Percentiles rank a stretch among this genome's conserved stretches.
These are phyloP conservation scores for Acanthochlamys bracteata DNA, from an alignment of 106 monocot species.

Conservation along the genomic window DNA sequence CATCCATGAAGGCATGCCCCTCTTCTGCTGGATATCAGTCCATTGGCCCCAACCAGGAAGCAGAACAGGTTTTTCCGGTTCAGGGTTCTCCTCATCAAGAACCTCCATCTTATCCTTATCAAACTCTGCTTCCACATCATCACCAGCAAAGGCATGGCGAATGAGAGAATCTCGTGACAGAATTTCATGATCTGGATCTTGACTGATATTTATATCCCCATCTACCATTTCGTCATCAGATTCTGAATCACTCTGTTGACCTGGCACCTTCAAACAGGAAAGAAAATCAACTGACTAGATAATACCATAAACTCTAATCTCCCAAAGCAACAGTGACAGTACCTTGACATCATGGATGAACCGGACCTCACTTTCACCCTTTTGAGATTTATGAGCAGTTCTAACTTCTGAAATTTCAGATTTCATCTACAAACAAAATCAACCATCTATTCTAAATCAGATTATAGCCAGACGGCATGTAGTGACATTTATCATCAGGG, in stretches of 20 bases:
- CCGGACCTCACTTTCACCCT: constrained; percentile 2
- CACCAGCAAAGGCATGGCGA: constrained; percentile 72
- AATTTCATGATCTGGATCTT: constrained; percentile 48
- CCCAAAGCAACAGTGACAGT: too few species aligned
- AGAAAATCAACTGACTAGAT: neutral
- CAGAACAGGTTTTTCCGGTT: constrained; percentile 86
- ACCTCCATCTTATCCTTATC: constrained; percentile 70
- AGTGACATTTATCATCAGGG: neutral
- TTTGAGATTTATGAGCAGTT: constrained; percentile 1
- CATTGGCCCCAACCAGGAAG: constrained; percentile 99
- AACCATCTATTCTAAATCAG: too few species aligned
- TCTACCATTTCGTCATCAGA: constrained; percentile 87
- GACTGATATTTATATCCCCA: constrained; percentile 35
- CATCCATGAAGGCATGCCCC: constrained; percentile 80
- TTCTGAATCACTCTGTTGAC: constrained; percentile 46
- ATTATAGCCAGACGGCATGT: too few species aligned
- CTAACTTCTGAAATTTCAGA: constrained; percentile 13
- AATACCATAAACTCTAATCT: too few species aligned
- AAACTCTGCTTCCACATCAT: constrained; percentile 87
- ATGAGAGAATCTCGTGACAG: constrained; percentile 70
- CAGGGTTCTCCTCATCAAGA: constrained; percentile 80
- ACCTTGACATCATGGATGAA: constrained; percentile 22
- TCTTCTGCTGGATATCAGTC: constrained; percentile 79
- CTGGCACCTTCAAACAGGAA: constrained; percentile 21
- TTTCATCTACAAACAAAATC: constrained; percentile 31